phyloP scores from a whole-genome alignment of 768 basidiomycete species.

The Podaxis sp. region DNA sequence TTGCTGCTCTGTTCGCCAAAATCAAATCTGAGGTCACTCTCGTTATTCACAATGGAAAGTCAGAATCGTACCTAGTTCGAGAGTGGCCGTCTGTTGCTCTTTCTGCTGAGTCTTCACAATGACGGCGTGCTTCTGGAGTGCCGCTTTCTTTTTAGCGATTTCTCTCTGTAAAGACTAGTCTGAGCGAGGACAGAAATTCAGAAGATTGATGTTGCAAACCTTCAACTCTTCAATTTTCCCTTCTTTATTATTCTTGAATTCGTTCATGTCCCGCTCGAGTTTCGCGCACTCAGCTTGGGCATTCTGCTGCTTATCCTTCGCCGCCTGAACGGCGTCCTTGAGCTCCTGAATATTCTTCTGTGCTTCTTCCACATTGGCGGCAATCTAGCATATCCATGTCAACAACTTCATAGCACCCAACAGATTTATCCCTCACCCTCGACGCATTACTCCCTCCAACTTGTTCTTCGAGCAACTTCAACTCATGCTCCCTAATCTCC shows the following conservation, averaged over 20 bases:
- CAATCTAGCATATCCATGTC: conserved; percentile 45
- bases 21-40: background rate
- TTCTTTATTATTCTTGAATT: conserved; percentile 99
- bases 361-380: conserved; percentile 70
- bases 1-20: conserved; percentile 60
- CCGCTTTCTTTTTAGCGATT: conserved; percentile 63
- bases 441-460: conserved; percentile 86
- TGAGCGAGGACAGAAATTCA: background rate
- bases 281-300: conserved; percentile 78
- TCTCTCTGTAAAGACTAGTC: background rate
- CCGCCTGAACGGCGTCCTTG: conserved; percentile 49
- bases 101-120: conserved; percentile 84
- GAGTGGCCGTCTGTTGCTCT: conserved; percentile 79
- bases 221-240: conserved; percentile 94
- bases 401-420: background rate
- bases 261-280: conserved; percentile 94
- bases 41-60: too few relatives aligned
- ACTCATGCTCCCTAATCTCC: conserved; percentile 88
- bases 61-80: conserved; percentile 69
- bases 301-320: conserved; percentile 71
- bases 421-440: conserved; percentile 46
- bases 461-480: conserved; percentile 77
- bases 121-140: conserved; percentile 76
- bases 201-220: conserved; percentile 33
- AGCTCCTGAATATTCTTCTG: conserved; percentile 62